Evolutionary conservation across 2,329 filamentous ascomycete genomes (phyloP).

Genomic region (Diaporthe sp.): DNA sequence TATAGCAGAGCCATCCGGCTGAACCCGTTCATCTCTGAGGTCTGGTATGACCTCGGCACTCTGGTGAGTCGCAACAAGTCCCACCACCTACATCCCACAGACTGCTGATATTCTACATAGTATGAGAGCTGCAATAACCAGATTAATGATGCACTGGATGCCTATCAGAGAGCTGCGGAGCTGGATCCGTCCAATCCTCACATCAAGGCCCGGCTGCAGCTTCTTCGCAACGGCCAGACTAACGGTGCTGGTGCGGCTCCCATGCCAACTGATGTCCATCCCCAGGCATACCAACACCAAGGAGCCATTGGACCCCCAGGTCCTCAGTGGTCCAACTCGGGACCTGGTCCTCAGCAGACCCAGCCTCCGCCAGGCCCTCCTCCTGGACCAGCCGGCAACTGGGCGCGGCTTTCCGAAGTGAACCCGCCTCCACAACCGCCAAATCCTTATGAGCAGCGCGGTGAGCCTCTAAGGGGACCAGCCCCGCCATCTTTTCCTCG

Average conservation of each 20-base stretch:
- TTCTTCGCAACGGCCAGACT: constrained; percentile 85
- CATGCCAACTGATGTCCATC: constrained; percentile 96
- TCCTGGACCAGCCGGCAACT: constrained; percentile 69
- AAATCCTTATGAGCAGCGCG: constrained; percentile 83
- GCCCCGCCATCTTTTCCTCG: constrained; percentile 73
- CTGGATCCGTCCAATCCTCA: constrained; percentile 93
- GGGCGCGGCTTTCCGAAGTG: constrained; percentile 81
- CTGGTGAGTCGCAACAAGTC: constrained; percentile 72
- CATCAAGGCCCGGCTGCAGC: constrained; percentile 93
- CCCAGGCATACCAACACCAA: constrained; percentile 89
- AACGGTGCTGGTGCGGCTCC: constrained; percentile 82
- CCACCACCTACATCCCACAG: constrained; percentile 40
- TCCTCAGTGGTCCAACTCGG: constrained; percentile 89
- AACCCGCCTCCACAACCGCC: constrained; percentile 80
- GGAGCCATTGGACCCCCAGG: constrained; percentile 86
- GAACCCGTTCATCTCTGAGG: constrained; percentile 98
- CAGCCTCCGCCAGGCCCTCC: constrained; percentile 57
- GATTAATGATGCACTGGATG: constrained; percentile 94
- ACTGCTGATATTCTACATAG: constrained; percentile 56
- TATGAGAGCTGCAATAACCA: constrained; percentile 99
- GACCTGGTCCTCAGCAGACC: constrained; percentile 69
- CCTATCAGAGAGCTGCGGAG: constrained; percentile 93
- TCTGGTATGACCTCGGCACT: constrained; percentile 98
- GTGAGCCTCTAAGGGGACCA: constrained; percentile 77
- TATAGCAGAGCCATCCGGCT: constrained; percentile 96